phyloP scores from a whole-genome alignment of 2,329 filamentous ascomycete species.

The Hypocrella siamensis region DNA sequence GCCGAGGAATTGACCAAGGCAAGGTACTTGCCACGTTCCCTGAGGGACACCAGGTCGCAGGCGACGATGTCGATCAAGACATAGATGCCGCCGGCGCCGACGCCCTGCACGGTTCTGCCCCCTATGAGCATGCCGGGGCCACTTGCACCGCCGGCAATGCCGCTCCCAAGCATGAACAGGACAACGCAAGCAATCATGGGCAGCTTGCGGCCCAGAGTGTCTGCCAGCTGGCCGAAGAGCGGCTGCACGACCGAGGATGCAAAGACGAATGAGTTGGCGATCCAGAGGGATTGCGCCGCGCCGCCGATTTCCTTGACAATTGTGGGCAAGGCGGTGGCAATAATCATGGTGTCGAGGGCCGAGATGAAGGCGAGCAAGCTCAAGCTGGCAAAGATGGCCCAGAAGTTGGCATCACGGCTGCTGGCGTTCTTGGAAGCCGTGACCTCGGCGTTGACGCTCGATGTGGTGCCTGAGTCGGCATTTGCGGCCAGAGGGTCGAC shows the following conservation, averaged over 20 bases:
- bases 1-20: not conserved
- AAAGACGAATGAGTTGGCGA: conserved; percentile 9
- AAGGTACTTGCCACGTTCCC: conserved; percentile 24
- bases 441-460: too few species aligned
- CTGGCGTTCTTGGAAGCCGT: too few species aligned
- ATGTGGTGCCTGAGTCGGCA: too few species aligned
- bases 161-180: conserved; percentile 36
- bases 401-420: too few species aligned
- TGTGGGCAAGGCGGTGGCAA: conserved; percentile 13
- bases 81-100: conserved; percentile 19
- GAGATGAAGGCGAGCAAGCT: conserved; percentile 11
- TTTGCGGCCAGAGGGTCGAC: too few species aligned
- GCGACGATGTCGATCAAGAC: conserved; percentile 15
- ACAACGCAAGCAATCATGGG: conserved; percentile 21
- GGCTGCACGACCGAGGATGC: conserved; percentile 7
- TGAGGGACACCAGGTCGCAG: conserved; percentile 31
- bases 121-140: conserved; percentile 31
- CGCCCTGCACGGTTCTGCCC: conserved; percentile 31
- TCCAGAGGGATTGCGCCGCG: conserved; percentile 12
- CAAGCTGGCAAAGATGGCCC: conserved; percentile 2
- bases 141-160: conserved; percentile 30
- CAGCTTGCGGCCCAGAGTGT: conserved; percentile 34
- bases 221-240: conserved; percentile 27
- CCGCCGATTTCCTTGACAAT: conserved; percentile 9
- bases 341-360: conserved; percentile 12